Percentiles rank a stretch among this genome's conserved stretches.
Evolutionary conservation across 768 basidiomycete genomes (phyloP).

Genomic region (Russula olivacea): DNA sequence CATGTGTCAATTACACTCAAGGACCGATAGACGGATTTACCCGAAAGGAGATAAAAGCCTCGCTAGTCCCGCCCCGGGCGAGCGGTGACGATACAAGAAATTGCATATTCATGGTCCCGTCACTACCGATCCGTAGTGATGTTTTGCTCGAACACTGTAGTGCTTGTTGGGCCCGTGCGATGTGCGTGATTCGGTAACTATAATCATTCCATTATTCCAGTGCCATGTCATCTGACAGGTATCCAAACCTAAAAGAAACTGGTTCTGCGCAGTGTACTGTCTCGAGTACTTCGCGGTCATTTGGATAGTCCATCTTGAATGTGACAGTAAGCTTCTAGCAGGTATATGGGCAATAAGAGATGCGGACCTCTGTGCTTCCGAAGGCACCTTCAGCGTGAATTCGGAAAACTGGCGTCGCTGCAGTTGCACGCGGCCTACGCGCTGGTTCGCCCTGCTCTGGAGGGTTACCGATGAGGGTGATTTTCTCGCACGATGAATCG

Average conservation of each 20-base stretch:
- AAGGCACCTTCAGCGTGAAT: slow-evolving; percentile 78
- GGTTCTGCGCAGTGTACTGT: slow-evolving; percentile 71
- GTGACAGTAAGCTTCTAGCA: not conserved
- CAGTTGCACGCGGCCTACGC: slow-evolving; percentile 27
- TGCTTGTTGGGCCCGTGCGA: slow-evolving; percentile 64
- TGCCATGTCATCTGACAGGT: not conserved
- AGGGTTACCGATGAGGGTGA: slow-evolving; percentile 79
- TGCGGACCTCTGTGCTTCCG: slow-evolving; percentile 75
- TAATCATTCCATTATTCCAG: not conserved
- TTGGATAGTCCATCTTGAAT: slow-evolving; percentile 89
- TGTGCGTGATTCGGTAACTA: slow-evolving; percentile 82
- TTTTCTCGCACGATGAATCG: slow-evolving; percentile 78
- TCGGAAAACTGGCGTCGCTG: slow-evolving; percentile 60
- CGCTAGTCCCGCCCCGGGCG: slow-evolving; percentile 37
- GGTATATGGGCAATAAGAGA: not conserved
- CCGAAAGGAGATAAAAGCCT: slow-evolving; percentile 83
- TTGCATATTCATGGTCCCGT: slow-evolving; percentile 81
- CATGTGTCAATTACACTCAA: not conserved
- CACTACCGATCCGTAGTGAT: slow-evolving; percentile 77
- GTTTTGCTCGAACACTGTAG: slow-evolving; percentile 82
- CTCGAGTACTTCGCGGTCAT: slow-evolving; percentile 86
- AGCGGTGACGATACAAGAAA: slow-evolving; percentile 68
- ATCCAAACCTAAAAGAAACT: slow-evolving; percentile 63
- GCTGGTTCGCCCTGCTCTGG: slow-evolving; percentile 22
- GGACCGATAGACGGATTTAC: slow-evolving; percentile 41